Base-by-base conservation (phyloP, 306 rosid species). In the Pterocarpus santalinus region DNA sequence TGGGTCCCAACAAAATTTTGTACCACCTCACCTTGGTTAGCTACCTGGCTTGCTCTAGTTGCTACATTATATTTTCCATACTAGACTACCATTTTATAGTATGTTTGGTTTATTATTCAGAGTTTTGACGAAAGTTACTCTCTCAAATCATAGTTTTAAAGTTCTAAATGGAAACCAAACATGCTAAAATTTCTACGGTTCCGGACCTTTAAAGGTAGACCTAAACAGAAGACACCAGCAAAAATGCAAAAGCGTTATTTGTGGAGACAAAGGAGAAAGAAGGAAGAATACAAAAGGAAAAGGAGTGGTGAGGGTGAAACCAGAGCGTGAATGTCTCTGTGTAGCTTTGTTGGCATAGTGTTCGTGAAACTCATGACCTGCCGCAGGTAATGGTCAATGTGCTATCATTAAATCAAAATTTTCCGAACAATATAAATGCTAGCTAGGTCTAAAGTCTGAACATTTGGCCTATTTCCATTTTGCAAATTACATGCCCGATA, bases 241-340 rank as follows among this genome's bases (percentile, higher is more conserved):
- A 36, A 14, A 5, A 72, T 13, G 36, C 39, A 16, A 55, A 35
- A 56, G 61, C 13, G 13, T 38, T 38, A 38, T 32, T 51, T 14
- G 28, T 22, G 0, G 28, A 22, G 28, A 22, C 28, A 22, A 22
- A 22, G 63, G 7, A 22, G 63, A 60, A 60, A 28, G 15, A 60
- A 60, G 65, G 36, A 10, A 30, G 36, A 30, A 30, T 2, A 57
- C 34, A 57, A 17, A 5, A 8, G 63, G 13, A 57, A n/a, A 28
- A 28, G 5, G 38, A 14, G 15, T 28, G 65, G 65, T 30, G 14
- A 35, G 38, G 36, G 38, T 30, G 38, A 28, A 60, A 60, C 36
- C 38, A 60, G 65, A 60, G 65, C 65, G 34, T 57, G 63, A 57
- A 17, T 57, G 34, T 28, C 63, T 57, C 63, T 3, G 62, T 7